Base-by-base conservation (phyloP, 1,139 yeast genomes). In the Hemisphaericaspora xylofermentans region DNA sequence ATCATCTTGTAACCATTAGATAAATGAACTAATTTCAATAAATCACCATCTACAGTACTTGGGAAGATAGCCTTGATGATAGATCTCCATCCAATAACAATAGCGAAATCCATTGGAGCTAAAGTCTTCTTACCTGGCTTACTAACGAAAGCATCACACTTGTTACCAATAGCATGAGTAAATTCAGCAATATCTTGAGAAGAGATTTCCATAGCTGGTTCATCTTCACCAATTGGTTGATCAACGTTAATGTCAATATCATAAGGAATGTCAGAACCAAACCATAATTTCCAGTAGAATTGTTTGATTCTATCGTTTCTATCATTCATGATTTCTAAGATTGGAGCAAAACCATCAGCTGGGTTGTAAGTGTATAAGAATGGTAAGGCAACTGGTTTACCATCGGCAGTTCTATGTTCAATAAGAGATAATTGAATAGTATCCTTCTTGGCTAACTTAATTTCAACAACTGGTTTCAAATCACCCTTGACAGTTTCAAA, bases 101-200 rank as follows among this genome's bases (percentile, higher is more conserved):
- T 93, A 41, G 98, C 98, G 61, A 91, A 94, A 74, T 93, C 99
- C 98, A 93, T 93, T 58, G 99, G 99, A 40, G 98, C 98, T 56
- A 82, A 76, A 46, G 89, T 82, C 39, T 76, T 77, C 68, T 87
- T 85, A 53, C 95, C 95, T 41, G 88, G 80, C 73, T 96, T 83
- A 48, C 84, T 78, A 49, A 91, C 96, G 56, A 89, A 93, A 44
- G 95, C 96, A 68, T 91, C 98, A 66, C 96, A 89, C 54, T 86
- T 86, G 79, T 93, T 93, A 57, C 97, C 97, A 63, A 93, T 88
- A 47, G 98, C 97, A 57, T 91, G 97, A 32, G 96, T 91, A 64
- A 93, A 88, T 64, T 91, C 96, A 50, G 91, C 78, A 61, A 93
- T 87, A 49, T 82, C 88, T 66, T 84, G 77, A 43, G 84, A 83